Base-by-base conservation (phyloP, 345 rosid genomes). In the Ricinus communis region DNA sequence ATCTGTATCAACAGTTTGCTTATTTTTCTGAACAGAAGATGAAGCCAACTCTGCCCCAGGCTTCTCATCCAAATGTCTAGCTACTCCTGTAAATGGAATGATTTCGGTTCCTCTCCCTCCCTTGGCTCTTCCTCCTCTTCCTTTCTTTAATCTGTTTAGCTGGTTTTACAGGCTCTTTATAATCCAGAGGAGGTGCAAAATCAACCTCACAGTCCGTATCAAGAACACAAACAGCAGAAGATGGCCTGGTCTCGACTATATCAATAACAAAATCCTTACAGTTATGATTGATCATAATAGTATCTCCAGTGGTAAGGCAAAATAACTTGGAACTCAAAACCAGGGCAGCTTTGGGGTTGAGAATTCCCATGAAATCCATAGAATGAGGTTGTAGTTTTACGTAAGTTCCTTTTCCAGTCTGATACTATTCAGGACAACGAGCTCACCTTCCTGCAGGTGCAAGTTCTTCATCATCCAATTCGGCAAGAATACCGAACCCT, bases 101-200 rank as follows among this genome's bases (percentile, higher is more conserved):
- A 61, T 15, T 22, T 14, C 2, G 28, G 21, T 49, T 11, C 2
- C 22, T 5, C n/a, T 0, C 59, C 71, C 8, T 25, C 33, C 6
- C 45, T 7, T 24, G 31, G 47, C 27, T 24, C 51, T 22, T 14
- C 28, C n/a, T 47, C 41, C 50, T 49, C 33, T 8, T 36, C 51
- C 3, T 5, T 2, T 4, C 28, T 27, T 62, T 19, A 15, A 43
- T 45, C n/a, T 30, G 25, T 0, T 18, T 18, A 22, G 0, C 8
- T 0, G 30, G 27, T n/a, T 62, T 57, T 33, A 22, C 71, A 31
- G 75, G 80, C 49, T 73, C 76, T 33, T 53, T 45, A 49, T 77
- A 71, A 58, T 83, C 82, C 62, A 77, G 41, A 38, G 77, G 72
- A 51, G 66, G 62, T n/a, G n/a, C 76, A 68, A 80, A 83, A 53